Base-by-base conservation (phyloP, 306 rosid species). In the Sphenostylis stenocarpa region DNA sequence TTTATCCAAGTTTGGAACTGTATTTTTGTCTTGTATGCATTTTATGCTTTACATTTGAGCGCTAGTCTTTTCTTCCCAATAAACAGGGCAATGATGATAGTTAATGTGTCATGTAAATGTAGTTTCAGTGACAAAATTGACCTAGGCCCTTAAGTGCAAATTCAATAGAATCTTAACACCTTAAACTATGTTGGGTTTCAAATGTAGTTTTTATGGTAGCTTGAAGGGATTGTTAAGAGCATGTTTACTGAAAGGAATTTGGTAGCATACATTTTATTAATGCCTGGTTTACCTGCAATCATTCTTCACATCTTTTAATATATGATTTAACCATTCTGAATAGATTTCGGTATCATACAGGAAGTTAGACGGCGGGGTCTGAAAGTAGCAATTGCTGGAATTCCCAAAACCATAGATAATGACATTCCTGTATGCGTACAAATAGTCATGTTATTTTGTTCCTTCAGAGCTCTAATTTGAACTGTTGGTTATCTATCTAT, bases 391-490 rank as follows among this genome's bases (percentile, higher is more conserved):
- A 85, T 95, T 58, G 93, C 84, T 58, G 99, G 99, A 62, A 88
- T 95, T 85, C 99, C 99, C 28, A 95, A 95, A 85, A 95, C 99
- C 84, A 95, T 95, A 31, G 99, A 95, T 75, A 95, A 95, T 60
- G 99, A 95, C 80, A 95, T 95, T 55, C 97, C 94, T 78, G 99
- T 95, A 90, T 71, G 67, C 82, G 36, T 48, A 66, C 62, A 33
- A 70, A 41, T 15, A 45, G 47, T 67, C 57, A 24, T 39, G 44
- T 7, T 64, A 38, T 63, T 77, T 66, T 75, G 47, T 44, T 26
- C 13, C 20, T 36, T 21, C 24, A 36, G 20, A 77, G 67, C 28
- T 70, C 14, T 56, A 31, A 39, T 47, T 81, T 70, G 39, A 60
- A 31, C 66, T 67, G 81, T 81, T 84, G 70, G 39, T 87, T 86